These are phyloP conservation scores for Rhododendron henanense DNA, from an alignment of 148 eudicot species.

Conservation along the genomic window DNA sequence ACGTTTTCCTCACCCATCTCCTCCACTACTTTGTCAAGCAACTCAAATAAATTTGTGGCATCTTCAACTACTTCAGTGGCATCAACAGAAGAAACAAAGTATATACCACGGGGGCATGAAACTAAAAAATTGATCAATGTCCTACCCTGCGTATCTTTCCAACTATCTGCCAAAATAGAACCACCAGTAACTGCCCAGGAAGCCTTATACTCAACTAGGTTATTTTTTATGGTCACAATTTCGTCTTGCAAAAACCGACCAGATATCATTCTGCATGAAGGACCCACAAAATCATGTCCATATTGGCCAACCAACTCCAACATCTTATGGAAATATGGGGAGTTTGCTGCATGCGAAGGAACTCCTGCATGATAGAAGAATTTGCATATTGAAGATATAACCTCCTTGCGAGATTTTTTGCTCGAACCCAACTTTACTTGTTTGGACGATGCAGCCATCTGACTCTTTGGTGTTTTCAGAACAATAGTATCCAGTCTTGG, in stretches of 20 bases:
- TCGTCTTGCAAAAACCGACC: constrained; percentile 82
- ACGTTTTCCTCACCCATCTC: constrained; percentile 91
- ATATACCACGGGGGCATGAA: constrained; percentile 89
- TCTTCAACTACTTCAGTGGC: constrained; percentile 68
- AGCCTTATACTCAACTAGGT: constrained; percentile 68
- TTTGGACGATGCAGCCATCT: constrained; percentile 35
- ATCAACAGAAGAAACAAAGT: constrained; percentile 77
- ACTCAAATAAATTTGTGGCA: constrained; percentile 52
- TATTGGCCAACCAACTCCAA: constrained; percentile 77
- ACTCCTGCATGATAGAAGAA: constrained; percentile 90
- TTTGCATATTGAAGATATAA: constrained; percentile 72
- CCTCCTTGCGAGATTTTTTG: constrained; percentile 66
- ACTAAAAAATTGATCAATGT: constrained; percentile 67
- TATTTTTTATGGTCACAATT: constrained; percentile 47
- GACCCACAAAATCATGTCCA: constrained; percentile 69
- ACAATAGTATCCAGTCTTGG: constrained; percentile 40
- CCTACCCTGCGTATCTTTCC: constrained; percentile 69
- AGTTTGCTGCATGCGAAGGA: constrained; percentile 67
- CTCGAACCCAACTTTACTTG: constrained; percentile 35
- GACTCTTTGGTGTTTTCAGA: constrained; percentile 42
- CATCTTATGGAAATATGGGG: constrained; percentile 83
- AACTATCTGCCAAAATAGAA: constrained; percentile 90
- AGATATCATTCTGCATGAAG: constrained; percentile 61
- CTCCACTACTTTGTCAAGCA: constrained; percentile 85
- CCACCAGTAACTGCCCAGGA: constrained; percentile 94